Evolutionary conservation across 2,329 filamentous ascomycete species (phyloP), one percentile per base, ranked within the genome.

Genomic region (Colletotrichum sp.): DNA sequence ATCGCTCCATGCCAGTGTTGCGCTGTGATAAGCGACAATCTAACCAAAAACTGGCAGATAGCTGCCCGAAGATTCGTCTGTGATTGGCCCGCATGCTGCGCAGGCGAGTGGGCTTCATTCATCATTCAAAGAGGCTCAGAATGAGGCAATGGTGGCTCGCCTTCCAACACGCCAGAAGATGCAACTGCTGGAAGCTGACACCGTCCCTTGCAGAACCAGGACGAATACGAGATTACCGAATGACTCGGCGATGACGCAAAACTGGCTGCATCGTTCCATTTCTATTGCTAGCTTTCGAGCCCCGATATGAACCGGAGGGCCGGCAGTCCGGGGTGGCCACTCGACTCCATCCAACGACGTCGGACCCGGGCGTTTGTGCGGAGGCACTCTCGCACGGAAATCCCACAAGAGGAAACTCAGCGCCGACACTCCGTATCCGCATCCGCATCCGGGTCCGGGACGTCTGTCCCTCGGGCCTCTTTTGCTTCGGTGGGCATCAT

Each of bases 381-480:
- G 61, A 21, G 36, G 30, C 30, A 36, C 30, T 10, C 28, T 67
- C 43, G 65, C 43, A 43, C 38, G 15, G 26, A 18, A 48, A 55
- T 38, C 4, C 43, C 6, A 32, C n/a, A 57, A 63, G 21, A 48
- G 67, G 55, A 61, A 52, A n/a, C 4, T 8, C 43, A 16, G 21
- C 18, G 32, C 65, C 30, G 21, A 9, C 16, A 32, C 70, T 48
- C 64, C 74, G 74, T 75, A 74, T 75, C 70, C 74, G 74, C 57
- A 73, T 69, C 70, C 70, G 64, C 48, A 65, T 74, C 58, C 57
- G 70, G 21, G 28, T 75, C 57, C 73, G 72, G 63, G n/a, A 21
- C 43, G 12, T 52, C 43, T 28, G 58, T 32, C 24, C 32, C 21
- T 60, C 67, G 32, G 32, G 52, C 32, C 67, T 57, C 28, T 13